Evolutionary conservation across 306 rosid genomes (phyloP), one percentile per base, ranked within the genome.

Genomic region (Quercus parvula): DNA sequence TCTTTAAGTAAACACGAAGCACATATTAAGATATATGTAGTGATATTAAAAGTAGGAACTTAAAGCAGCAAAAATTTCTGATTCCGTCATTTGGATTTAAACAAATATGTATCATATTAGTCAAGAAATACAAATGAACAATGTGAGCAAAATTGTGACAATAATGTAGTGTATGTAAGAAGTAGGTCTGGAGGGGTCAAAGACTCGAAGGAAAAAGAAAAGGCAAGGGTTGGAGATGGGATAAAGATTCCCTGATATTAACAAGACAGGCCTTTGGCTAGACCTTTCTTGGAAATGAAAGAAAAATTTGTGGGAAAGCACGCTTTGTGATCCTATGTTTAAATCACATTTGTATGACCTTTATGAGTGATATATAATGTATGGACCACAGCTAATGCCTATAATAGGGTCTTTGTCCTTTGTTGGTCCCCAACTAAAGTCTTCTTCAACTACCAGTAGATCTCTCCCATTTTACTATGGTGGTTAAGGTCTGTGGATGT

Each of bases 221-320:
- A 35, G 62, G n/a, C 6, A 5, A 62, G 25, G 33, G 63, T 49
- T 56, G 56, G 52, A 68, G 52, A 79, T 63, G 81, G 61, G 55
- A 77, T 27, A 78, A 89, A 90, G 98, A 90, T 92, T 91, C 91
- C 75, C 70, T 89, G 81, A 81, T 79, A 87, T 78, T 68, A 84
- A 86, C 85, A 80, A 82, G 97, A 92, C 91, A 85, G 82, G 77
- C 74, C 82, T 81, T 84, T 82, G 84, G 79, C 75, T 78, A 84
- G 71, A 33, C 88, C 81, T 89, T 91, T 91, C 89, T 93, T 84
- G 99, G 99, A 83, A 96, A 93, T 96, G 99, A 87, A 91, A 93
- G 89, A 86, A 77, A 67, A 86, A 85, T 63, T 57, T 77, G 89
- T 87, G 85, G 90, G 88, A 71, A 89, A 85, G 73, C 90, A 81